phyloP scores from a whole-genome alignment of 495 filamentous ascomycete species.

The Hyaloscypha bicolor region DNA sequence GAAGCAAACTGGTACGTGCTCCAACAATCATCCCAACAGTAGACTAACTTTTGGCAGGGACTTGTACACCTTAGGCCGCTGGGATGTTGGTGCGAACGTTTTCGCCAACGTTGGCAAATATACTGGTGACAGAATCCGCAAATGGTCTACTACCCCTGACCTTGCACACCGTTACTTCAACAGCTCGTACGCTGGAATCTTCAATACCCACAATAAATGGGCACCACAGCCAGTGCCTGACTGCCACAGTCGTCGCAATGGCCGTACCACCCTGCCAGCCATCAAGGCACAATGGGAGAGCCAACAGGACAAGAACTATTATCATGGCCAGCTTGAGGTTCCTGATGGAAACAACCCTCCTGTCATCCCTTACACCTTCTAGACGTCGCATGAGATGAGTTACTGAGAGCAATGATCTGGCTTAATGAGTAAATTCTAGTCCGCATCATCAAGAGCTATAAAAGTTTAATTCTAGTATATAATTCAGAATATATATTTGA shows the following conservation, averaged over 20 bases:
- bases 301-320: slow-evolving; percentile 39
- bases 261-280: slow-evolving; percentile 41
- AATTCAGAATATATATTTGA: neutral
- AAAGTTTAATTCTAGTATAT: slow-evolving; percentile 18
- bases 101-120: slow-evolving; percentile 46
- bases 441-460: neutral
- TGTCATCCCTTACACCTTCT: slow-evolving; percentile 25
- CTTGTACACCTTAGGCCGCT: slow-evolving; percentile 44
- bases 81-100: slow-evolving; percentile 58
- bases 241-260: slow-evolving; percentile 33
- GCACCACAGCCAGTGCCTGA: slow-evolving; percentile 35
- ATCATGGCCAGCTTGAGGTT: slow-evolving; percentile 43
- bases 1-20: slow-evolving; percentile 51
- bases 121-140: slow-evolving; percentile 41
- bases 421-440: neutral
- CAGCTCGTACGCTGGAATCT: slow-evolving; percentile 48
- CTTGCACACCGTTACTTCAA: slow-evolving; percentile 47
- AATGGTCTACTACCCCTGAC: slow-evolving; percentile 31
- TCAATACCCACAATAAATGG: slow-evolving; percentile 38
- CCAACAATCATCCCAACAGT: neutral
- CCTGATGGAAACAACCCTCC: slow-evolving; percentile 47
- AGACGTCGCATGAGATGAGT: neutral
- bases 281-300: slow-evolving; percentile 43
- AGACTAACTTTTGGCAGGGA: slow-evolving; percentile 5
- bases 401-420: neutral